Percentiles rank a stretch among this genome's conserved stretches.
Evolutionary conservation across 1,139 yeast species (phyloP).

Genomic region (Nadsonia starkeyi-henricii): DNA sequence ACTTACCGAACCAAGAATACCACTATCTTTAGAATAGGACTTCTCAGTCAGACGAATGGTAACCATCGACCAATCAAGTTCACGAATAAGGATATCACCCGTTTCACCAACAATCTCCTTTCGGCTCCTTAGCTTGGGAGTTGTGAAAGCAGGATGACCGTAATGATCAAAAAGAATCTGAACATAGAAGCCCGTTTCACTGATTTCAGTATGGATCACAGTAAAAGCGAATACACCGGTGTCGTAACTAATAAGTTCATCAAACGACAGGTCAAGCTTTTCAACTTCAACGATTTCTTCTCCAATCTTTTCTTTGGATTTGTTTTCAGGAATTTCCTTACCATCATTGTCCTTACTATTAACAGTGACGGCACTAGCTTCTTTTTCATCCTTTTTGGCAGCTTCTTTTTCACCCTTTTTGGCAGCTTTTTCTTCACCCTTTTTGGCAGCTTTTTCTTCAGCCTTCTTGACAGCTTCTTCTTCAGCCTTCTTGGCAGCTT

Average conservation of each 20-base stretch:
- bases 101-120: constrained; percentile 38
- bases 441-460: constrained; percentile 12
- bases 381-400: constrained; percentile 9
- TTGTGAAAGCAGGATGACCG: constrained; percentile 45
- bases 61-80: constrained; percentile 59
- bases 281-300: constrained; percentile 30
- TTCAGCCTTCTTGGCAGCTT: constrained; percentile 13
- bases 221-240: constrained; percentile 69
- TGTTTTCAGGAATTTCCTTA: constrained; percentile 20
- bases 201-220: constrained; percentile 41
- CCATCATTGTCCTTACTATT: constrained; percentile 8
- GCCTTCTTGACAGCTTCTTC: constrained; percentile 18
- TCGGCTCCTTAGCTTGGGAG: constrained; percentile 33
- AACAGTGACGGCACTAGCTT: constrained; percentile 1
- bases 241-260: constrained; percentile 35
- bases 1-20: constrained; percentile 46
- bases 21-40: constrained; percentile 38
- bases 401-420: constrained; percentile 16
- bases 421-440: constrained; percentile 10
- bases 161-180: constrained; percentile 66
- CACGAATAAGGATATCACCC: constrained; percentile 63
- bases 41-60: constrained; percentile 44
- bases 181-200: constrained; percentile 40
- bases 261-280: constrained; percentile 12
- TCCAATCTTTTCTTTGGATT: constrained; percentile 20